Conservation (phyloP, 1,284 basidiomycete genomes). For the Wallemia mellicola region DNA sequence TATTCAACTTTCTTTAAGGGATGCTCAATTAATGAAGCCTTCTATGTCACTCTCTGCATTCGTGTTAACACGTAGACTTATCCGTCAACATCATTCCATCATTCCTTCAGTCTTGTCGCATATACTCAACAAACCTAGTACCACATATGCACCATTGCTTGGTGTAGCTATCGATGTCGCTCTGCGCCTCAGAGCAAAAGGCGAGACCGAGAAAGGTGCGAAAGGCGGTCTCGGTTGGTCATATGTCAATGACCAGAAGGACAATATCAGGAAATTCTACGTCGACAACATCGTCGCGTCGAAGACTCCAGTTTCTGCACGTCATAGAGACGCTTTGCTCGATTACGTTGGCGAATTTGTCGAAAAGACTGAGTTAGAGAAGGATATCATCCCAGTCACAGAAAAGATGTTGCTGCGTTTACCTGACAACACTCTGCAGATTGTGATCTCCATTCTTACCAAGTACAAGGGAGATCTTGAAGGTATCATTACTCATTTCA, state of each 20-base stretch:
- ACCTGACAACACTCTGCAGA: slow-evolving; percentile 34
- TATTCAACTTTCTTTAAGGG: neutral
- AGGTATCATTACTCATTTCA: slow-evolving; percentile 27
- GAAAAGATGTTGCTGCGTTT: slow-evolving; percentile 43
- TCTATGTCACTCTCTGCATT: neutral
- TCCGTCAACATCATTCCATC: neutral
- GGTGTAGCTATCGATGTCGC: slow-evolving; percentile 11
- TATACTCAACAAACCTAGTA: neutral
- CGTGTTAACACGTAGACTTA: neutral
- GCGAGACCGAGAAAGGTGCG: slow-evolving; percentile 7
- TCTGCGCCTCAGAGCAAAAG: slow-evolving; percentile 7
- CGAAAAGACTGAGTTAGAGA: slow-evolving; percentile 23
- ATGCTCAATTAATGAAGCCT: neutral
- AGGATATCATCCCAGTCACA: slow-evolving; percentile 27
- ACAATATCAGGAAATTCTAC: slow-evolving; percentile 6
- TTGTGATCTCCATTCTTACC: slow-evolving; percentile 25
- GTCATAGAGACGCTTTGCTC: slow-evolving; percentile 8
- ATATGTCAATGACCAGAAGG: slow-evolving; percentile 6
- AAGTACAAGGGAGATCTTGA: slow-evolving; percentile 28
- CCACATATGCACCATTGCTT: slow-evolving; percentile 7
- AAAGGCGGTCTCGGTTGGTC: slow-evolving; percentile 5
- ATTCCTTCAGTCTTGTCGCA: slow-evolving; percentile 2
- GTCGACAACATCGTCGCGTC: slow-evolving; percentile 7
- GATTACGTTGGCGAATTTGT: slow-evolving; percentile 30
- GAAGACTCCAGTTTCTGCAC: slow-evolving; percentile 7